Conservation (phyloP, 169 alveolate species). For the Eimeria brunetti region DNA sequence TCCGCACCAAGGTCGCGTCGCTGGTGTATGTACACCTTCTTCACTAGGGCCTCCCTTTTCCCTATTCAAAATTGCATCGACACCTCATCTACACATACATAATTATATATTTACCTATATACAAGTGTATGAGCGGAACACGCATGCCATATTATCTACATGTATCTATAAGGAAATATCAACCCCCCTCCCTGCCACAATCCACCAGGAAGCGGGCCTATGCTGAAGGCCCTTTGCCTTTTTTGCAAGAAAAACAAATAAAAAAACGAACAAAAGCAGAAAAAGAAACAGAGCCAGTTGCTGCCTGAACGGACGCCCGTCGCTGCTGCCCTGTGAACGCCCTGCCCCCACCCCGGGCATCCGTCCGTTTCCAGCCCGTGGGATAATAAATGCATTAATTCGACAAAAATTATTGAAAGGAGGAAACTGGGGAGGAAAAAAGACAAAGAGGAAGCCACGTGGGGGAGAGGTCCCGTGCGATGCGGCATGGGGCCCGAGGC, state of each 20-base stretch:
- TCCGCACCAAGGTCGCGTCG: too few species aligned
- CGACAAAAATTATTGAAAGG: not conserved
- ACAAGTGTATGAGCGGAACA: too few species aligned
- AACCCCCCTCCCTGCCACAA: too few species aligned
- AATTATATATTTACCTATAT: too few species aligned
- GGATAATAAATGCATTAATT: not conserved
- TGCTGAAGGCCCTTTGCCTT: too few species aligned
- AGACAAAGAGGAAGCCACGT: not conserved
- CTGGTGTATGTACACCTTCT: not conserved
- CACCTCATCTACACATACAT: not conserved
- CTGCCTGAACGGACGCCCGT: conserved; percentile 5
- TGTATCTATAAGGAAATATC: too few species aligned
- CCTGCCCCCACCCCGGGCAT: not conserved
- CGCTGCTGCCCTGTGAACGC: not conserved
- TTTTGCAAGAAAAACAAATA: not conserved
- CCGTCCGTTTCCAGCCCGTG: not conserved
- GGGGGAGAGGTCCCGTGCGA: not conserved
- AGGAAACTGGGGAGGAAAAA: too few species aligned
- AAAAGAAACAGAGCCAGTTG: not conserved
- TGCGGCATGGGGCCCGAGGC: not conserved
- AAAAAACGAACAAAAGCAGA: not conserved
- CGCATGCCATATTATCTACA: too few species aligned
- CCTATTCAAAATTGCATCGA: not conserved
- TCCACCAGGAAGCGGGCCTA: too few species aligned
- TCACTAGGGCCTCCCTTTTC: not conserved